These are phyloP conservation scores for Trichoderma gamsii DNA, from an alignment of 495 filamentous ascomycete species.

Conservation along the genomic window DNA sequence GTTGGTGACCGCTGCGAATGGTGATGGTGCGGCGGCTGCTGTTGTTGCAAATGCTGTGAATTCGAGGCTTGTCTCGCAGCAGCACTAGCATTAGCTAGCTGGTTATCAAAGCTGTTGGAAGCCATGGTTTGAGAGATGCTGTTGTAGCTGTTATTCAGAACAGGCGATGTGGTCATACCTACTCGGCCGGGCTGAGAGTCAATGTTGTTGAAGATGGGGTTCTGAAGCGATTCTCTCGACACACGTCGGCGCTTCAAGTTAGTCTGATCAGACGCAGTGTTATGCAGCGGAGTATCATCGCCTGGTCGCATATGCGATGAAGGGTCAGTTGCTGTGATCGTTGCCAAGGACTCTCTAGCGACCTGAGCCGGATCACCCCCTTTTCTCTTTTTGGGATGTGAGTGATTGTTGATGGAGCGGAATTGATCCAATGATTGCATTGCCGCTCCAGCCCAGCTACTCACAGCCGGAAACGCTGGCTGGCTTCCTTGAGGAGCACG, in stretches of 20 bases:
- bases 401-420: background rate
- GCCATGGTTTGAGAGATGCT: conserved; percentile 3
- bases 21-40: background rate
- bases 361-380: background rate
- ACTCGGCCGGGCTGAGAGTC: background rate
- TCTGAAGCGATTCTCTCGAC: background rate
- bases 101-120: background rate
- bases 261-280: background rate
- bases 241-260: background rate
- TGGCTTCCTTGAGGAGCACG: background rate
- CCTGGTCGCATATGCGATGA: background rate
- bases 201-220: background rate
- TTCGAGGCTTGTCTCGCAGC: conserved; percentile 18
- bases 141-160: conserved; percentile 1
- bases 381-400: background rate
- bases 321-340: background rate
- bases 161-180: background rate
- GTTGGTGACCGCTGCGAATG: conserved; percentile 17
- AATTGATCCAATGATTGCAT: conserved; percentile 3
- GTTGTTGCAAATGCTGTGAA: conserved; percentile 23
- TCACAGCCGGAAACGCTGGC: background rate
- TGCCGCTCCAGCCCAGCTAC: conserved; percentile 2
- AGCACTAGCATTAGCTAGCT: background rate
- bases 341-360: background rate
- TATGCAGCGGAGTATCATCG: background rate